Base-by-base conservation (phyloP, 495 filamentous ascomycete species). In the Aspergillus affinis region DNA sequence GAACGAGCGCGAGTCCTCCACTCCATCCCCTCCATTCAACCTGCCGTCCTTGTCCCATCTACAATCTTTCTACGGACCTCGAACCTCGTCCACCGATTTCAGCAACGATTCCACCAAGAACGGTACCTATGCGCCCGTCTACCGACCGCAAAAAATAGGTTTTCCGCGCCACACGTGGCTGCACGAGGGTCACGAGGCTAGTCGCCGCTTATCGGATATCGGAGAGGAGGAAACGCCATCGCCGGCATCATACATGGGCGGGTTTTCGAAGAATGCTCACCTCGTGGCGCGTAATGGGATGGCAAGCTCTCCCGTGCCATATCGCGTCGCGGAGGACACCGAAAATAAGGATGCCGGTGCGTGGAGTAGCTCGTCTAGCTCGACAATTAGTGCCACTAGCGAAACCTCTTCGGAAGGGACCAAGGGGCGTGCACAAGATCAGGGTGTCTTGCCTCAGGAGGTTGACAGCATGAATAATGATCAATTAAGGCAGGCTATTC, bases 161-260 rank as follows among this genome's bases (percentile, higher is more conserved):
- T 75, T 70, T 57, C 61, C 76, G 65, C 74, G 83, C 74, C 69
- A 75, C 65, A 63, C 72, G 69, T 65, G 85, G 81, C 46, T 77
- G 74, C 55, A 75, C 79, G 62, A 86, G 74, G 64, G 81, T 72
- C 53, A 84, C 75, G 60, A 85, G 12, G 57, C 82, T 73, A 58
- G 86, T 81, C 70, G 87, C 80, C 70, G 88, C 75, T 63, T 90
- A 54, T 89, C 87, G 48, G 88, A 89, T 73, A 90, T 90, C 69
- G 88, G 88, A 19, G 88, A 90, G 76, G 88, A 80, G 52, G 72
- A 74, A 51, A 56, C 41, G 26, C 46, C 69, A 49, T 78, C 76
- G 47, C 69, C 72, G 1, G 59, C 65, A 30, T 41, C 36, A 41
- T 65, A 57, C 15, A 61, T 62, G 51, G 66, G 54, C 15, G 62